These are phyloP conservation scores for Pyricularia grisea DNA, from an alignment of 2,329 filamentous ascomycete genomes.

Conservation along the genomic window DNA sequence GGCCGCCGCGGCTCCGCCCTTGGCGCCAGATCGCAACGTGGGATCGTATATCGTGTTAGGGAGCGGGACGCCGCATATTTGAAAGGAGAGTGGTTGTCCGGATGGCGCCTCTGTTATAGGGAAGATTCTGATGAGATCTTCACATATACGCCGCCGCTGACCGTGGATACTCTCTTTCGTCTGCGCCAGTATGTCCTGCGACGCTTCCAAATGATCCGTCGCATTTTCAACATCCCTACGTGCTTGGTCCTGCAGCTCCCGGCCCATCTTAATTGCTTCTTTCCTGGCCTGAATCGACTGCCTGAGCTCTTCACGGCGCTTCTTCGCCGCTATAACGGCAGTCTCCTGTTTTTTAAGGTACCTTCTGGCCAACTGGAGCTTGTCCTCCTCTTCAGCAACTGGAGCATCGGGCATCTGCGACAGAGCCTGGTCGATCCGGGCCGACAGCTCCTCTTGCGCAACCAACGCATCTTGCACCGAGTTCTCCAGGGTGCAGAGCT, in stretches of 20 bases:
- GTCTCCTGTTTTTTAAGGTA: slow-evolving; percentile 57
- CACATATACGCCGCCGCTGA: slow-evolving; percentile 82
- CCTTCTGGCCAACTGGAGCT: slow-evolving; percentile 34
- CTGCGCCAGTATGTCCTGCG: slow-evolving; percentile 42
- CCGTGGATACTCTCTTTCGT: slow-evolving; percentile 62
- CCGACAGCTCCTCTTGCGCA: slow-evolving; percentile 62
- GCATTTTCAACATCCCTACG: slow-evolving; percentile 54
- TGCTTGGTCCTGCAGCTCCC: slow-evolving; percentile 46
- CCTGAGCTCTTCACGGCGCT: slow-evolving; percentile 57
- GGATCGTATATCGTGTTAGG: slow-evolving; percentile 71
- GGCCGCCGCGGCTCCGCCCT: slow-evolving; percentile 20
- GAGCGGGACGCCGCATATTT: slow-evolving; percentile 67
- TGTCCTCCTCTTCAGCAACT: slow-evolving; percentile 31
- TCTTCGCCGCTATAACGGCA: slow-evolving; percentile 50
- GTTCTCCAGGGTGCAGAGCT: slow-evolving; percentile 76
- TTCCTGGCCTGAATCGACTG: slow-evolving; percentile 56
- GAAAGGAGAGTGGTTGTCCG: slow-evolving; percentile 63
- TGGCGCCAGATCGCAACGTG: slow-evolving; percentile 17
- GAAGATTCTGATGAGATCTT: slow-evolving; percentile 72
- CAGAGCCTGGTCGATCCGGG: slow-evolving; percentile 63
- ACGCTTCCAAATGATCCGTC: slow-evolving; percentile 46
- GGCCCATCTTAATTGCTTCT: slow-evolving; percentile 57
- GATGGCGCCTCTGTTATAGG: slow-evolving; percentile 58
- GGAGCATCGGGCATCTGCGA: slow-evolving; percentile 19
- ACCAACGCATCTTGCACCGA: slow-evolving; percentile 84